Evolutionary conservation across 2,329 filamentous ascomycete genomes (phyloP), one percentile per base, ranked within the genome.

Genomic region (Colletotrichum higginsianum): DNA sequence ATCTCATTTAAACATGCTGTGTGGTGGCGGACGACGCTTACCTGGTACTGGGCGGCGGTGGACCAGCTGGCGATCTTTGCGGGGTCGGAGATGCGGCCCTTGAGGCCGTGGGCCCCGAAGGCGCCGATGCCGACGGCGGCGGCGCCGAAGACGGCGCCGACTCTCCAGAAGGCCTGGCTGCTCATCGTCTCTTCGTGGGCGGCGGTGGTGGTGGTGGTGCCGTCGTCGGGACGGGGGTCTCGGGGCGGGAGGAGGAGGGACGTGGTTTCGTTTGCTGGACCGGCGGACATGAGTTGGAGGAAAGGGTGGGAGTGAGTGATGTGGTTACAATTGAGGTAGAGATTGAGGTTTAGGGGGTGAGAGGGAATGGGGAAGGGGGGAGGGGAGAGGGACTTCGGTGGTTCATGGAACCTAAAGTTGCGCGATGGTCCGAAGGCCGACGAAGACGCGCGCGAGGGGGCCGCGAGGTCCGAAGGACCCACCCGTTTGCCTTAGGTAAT

Each of bases 11-110:
- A 61, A 9, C 1, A 16, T 11, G 23, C 26, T 26, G 26, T 26
- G 26, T 26, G 26, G 26, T 26, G 26, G 26, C 26, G 26, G 26
- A 26, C 26, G 26, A 26, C 26, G 26, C 26, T 26, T 80, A 91
- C 90, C 82, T 92, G 90, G 75, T 93, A 93, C 50, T 93, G 90
- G 3, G 91, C 90, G 2, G 90, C 91, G 0, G 90, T 93, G 13
- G 81, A 79, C 87, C 89, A 93, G 78, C 85, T 91, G 7, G 88
- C 86, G 50, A 92, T 79, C 72, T 85, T 85, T 15, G 84, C 80
- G 3, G 90, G 90, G 75, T 92, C 90, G 12, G 86, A 77, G 77
- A 92, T 89, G 74, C 84, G 83, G 71, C 86, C 86, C 82, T 91
- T 92, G 50, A 93, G 83, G 13, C 90, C 90, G 78, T 93, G 91